Evolutionary conservation across 495 filamentous ascomycete genomes (phyloP).

Genomic region (Penicillium psychrofluorescens): DNA sequence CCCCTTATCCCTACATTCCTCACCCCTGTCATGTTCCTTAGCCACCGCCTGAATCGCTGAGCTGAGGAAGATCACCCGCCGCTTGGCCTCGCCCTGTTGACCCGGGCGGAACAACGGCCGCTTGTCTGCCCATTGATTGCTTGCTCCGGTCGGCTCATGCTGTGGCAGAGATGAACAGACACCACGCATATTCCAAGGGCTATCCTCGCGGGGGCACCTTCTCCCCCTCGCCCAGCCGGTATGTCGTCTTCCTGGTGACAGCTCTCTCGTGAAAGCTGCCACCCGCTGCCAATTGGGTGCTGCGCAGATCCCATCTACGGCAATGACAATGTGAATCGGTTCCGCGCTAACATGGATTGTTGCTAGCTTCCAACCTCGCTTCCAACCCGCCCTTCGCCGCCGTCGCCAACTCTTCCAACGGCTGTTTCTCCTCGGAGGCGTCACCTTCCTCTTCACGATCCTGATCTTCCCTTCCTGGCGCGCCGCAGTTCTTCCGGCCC

Average conservation of each 20-base stretch:
- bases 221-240: slow-evolving; percentile 88
- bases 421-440: slow-evolving; percentile 42
- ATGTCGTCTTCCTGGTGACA: slow-evolving; percentile 14
- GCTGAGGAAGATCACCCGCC: too few species aligned
- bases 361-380: slow-evolving; percentile 77
- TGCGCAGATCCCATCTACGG: too few species aligned
- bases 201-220: slow-evolving; percentile 60
- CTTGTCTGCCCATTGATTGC: too few species aligned
- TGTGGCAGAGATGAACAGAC: slow-evolving; percentile 45
- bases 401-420: slow-evolving; percentile 68
- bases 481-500: slow-evolving; percentile 51
- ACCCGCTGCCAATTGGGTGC: too few species aligned
- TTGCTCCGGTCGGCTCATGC: slow-evolving; percentile 10
- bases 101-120: background rate
- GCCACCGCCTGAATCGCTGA: background rate
- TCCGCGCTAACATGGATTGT: slow-evolving; percentile 1
- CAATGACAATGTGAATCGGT: background rate
- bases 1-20: background rate
- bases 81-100: background rate
- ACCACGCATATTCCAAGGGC: slow-evolving; percentile 70
- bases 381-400: slow-evolving; percentile 65
- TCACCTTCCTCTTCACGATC: slow-evolving; percentile 58
- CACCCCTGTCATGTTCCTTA: slow-evolving; percentile 7
- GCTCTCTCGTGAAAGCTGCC: too few species aligned
- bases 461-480: slow-evolving; percentile 62